Evolutionary conservation across 108 stramenopile species (phyloP), one percentile per base, ranked within the genome.

Genomic region (Seminavis robusta): DNA sequence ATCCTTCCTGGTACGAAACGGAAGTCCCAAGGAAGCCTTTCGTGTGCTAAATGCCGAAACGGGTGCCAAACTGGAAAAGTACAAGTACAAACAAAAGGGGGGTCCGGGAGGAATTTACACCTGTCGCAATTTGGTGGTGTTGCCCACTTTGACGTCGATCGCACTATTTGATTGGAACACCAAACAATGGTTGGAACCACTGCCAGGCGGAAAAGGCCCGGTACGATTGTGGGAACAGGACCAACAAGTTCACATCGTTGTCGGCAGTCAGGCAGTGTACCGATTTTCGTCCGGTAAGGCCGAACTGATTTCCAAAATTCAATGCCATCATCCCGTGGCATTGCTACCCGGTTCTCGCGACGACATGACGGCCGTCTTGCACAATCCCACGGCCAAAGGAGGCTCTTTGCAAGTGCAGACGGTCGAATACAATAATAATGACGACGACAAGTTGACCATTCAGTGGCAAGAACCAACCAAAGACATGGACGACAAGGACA

Each of bases 361-460:
- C 6, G 36, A 36, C 9, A 3, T 23, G 13, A 25, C 39, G 39
- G 25, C 15, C 36, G 51, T 54, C 28, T 30, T 24, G 57, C 49
- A 6, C 26, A 33, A 43, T n/a, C n/a, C n/a, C n/a, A n/a, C n/a
- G n/a, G n/a, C n/a, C n/a, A n/a, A n/a, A n/a, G n/a, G n/a, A 39
- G 29, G 30, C 27, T 53, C 50, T 39, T 2, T 23, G 4, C 54
- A 56, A 56, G 19, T 23, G 20, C 38, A 39, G 19, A 2, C 13
- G 41, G 13, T 39, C 11, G 37, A 24, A 25, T 25, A 15, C 38
- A 38, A 29, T 20, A 23, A 20, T 28, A 25, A 44, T 26, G 42
- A 45, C 25, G 64, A 65, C 15, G 71, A 63, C 19, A 25, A 33
- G n/a, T 37, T 23, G 7, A 54, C 5, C 13, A 40, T 40, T 33